Conservation (phyloP, 805 yeast genomes). For the Candida awuae region DNA sequence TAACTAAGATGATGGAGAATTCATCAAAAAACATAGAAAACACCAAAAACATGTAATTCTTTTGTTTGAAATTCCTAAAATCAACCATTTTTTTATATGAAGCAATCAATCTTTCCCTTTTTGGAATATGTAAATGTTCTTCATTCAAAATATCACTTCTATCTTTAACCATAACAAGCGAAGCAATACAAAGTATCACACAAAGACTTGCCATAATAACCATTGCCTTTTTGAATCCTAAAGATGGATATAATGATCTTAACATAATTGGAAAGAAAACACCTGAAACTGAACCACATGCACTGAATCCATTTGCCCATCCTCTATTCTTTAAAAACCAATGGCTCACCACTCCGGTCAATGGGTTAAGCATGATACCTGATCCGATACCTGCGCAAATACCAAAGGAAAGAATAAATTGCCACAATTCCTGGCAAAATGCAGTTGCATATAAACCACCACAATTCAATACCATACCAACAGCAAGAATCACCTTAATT, state of each 20-base stretch:
- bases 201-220: conserved; percentile 44
- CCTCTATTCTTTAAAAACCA: conserved; percentile 60
- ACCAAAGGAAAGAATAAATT: conserved; percentile 55
- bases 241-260: conserved; percentile 37
- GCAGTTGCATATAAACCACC: conserved; percentile 31
- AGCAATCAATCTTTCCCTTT: conserved; percentile 6
- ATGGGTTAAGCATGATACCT: conserved; percentile 54
- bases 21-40: conserved; percentile 40
- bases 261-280: conserved; percentile 46
- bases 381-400: conserved; percentile 51
- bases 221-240: conserved; percentile 52
- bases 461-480: conserved; percentile 38
- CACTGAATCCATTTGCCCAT: conserved; percentile 42
- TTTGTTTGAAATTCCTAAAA: conserved; percentile 32
- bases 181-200: conserved; percentile 29
- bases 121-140: conserved; percentile 18
- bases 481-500: conserved; percentile 35
- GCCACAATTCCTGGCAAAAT: conserved; percentile 43
- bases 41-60: conserved; percentile 34
- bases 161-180: conserved; percentile 36
- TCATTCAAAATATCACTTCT: conserved; percentile 27
- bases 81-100: conserved; percentile 28
- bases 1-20: conserved; percentile 38
- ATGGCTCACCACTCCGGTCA: conserved; percentile 55
- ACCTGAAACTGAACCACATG: conserved; percentile 48